phyloP scores from a whole-genome alignment of 1,284 basidiomycete genomes.

The Heterobasidion parviporum region DNA sequence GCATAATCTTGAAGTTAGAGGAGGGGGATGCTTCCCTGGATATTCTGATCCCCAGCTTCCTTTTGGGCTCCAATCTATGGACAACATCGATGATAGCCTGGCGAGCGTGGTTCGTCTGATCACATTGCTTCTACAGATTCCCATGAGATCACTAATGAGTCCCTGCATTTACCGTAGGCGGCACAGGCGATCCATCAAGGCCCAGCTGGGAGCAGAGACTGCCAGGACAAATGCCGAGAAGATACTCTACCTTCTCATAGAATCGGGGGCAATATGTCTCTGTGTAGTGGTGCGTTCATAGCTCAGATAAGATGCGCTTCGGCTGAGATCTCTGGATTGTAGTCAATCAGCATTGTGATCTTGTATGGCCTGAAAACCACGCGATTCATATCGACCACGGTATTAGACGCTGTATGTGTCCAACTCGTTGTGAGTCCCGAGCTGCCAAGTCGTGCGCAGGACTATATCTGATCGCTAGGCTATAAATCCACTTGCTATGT shows the following conservation, averaged over 20 bases:
- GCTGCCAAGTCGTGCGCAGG: background rate
- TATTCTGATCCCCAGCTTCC: background rate
- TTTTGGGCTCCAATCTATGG: background rate
- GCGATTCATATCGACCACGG: too few relatives aligned
- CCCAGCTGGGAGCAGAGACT: background rate
- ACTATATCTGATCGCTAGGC: too few relatives aligned
- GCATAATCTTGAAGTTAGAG: too few relatives aligned
- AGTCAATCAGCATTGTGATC: too few relatives aligned
- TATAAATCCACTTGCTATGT: background rate
- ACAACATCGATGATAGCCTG: background rate
- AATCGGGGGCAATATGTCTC: conserved; percentile 5
- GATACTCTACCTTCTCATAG: conserved; percentile 4
- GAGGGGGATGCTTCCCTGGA: too few relatives aligned
- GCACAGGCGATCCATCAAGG: background rate
- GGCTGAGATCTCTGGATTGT: background rate
- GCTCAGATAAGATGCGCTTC: background rate
- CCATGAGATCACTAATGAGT: background rate
- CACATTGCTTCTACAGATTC: too few relatives aligned
- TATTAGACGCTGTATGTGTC: too few relatives aligned
- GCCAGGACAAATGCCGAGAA: background rate
- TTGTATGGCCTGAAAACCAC: too few relatives aligned
- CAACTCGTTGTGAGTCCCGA: background rate
- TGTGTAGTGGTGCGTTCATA: conserved; percentile 3
- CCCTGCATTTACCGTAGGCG: background rate
- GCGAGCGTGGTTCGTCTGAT: too few relatives aligned